Conservation (phyloP, 345 rosid species). For the Acer yangbiense region DNA sequence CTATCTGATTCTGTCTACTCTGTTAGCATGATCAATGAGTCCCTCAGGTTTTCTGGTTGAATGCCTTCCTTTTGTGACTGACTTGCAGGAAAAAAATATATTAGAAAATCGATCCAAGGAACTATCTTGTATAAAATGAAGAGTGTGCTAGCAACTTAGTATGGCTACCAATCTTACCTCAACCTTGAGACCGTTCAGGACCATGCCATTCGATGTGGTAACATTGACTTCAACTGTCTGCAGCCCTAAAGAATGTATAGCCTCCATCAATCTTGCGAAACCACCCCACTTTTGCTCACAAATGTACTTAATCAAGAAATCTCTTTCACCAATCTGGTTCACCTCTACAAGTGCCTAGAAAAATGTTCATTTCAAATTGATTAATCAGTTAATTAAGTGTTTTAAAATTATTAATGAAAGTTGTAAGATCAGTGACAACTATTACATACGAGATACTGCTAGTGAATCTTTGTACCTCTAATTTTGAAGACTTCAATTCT, state of each 20-base stretch:
- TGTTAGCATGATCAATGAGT: constrained; percentile 35
- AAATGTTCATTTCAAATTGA: constrained; percentile 8
- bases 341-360: constrained; percentile 61
- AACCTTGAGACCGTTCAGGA: constrained; percentile 55
- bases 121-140: too few species aligned
- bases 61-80: constrained; percentile 29
- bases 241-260: constrained; percentile 52
- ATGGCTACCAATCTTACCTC: constrained; percentile 46
- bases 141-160: not conserved
- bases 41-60: constrained; percentile 39
- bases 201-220: constrained; percentile 51
- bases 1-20: not conserved
- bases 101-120: too few species aligned
- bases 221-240: constrained; percentile 68
- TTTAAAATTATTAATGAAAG: not conserved
- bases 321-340: constrained; percentile 49
- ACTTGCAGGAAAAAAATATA: constrained; percentile 22
- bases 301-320: constrained; percentile 51
- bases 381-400: not conserved
- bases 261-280: constrained; percentile 64
- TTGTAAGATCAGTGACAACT: not conserved
- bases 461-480: constrained; percentile 33
- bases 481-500: constrained; percentile 20
- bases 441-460: not conserved
- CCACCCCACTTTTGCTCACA: constrained; percentile 54